Percentiles rank a stretch among this genome's conserved stretches.
phyloP scores from a whole-genome alignment of 83 land plant species.

The Picea abies region DNA sequence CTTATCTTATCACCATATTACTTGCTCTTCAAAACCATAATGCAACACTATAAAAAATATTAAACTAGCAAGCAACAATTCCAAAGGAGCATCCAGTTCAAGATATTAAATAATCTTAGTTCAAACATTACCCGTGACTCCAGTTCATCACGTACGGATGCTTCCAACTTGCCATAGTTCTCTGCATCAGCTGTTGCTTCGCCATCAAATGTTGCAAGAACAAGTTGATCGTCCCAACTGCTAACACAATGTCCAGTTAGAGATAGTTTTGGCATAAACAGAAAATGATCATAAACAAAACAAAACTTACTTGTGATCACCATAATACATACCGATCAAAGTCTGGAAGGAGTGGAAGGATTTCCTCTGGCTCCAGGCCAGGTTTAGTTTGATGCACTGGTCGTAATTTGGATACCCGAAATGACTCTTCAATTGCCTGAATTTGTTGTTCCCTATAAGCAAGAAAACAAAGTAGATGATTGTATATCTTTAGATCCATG shows the following conservation, averaged over 20 bases:
- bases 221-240: conserved; percentile 83
- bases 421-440: conserved; percentile 88
- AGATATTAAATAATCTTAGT: neutral
- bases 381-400: conserved; percentile 92
- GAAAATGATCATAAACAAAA: conserved; percentile 2
- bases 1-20: neutral
- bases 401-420: conserved; percentile 69
- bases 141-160: conserved; percentile 64
- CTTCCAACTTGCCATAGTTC: conserved; percentile 63
- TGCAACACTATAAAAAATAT: neutral
- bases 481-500: too few species aligned
- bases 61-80: neutral
- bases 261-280: neutral
- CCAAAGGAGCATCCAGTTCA: neutral
- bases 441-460: conserved; percentile 83
- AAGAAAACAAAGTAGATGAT: neutral
- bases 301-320: neutral
- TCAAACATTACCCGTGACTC: conserved; percentile 67
- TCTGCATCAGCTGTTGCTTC: conserved; percentile 93
- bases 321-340: conserved; percentile 66
- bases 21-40: conserved; percentile 1
- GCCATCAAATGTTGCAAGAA: conserved; percentile 75
- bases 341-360: conserved; percentile 85
- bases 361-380: conserved; percentile 65
- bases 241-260: neutral